Evolutionary conservation across 2,329 filamentous ascomycete genomes (phyloP).

Genomic region (Penicillium brasilianum): DNA sequence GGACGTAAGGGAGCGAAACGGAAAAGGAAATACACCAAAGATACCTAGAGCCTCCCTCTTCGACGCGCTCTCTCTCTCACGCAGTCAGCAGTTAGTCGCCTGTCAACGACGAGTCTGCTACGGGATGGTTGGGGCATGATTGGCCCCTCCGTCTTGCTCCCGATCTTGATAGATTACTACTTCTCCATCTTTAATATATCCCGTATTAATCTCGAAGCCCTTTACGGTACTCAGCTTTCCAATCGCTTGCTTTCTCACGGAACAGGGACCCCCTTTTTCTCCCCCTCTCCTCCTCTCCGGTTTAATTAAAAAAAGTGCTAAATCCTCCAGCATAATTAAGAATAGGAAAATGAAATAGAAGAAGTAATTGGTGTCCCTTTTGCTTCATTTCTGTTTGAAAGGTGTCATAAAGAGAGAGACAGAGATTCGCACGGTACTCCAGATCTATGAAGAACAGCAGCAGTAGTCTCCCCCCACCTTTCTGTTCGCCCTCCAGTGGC

Average conservation of each 20-base stretch:
- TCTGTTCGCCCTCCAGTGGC: slow-evolving; percentile 5
- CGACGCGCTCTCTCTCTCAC: neutral
- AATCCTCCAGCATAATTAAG: neutral
- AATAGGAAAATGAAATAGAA: neutral
- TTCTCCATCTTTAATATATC: neutral
- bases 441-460: neutral
- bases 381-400: neutral
- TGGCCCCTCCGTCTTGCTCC: neutral
- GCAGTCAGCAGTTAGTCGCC: neutral
- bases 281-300: neutral
- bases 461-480: neutral
- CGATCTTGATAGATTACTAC: neutral
- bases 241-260: slow-evolving; percentile 1
- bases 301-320: neutral
- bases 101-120: neutral
- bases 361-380: neutral
- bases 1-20: slow-evolving; percentile 9
- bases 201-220: neutral
- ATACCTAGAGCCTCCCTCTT: neutral
- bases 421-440: neutral
- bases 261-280: neutral
- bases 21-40: slow-evolving; percentile 2
- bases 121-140: neutral
- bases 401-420: neutral
- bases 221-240: neutral